Evolutionary conservation across 2,329 filamentous ascomycete genomes (phyloP).

Genomic region (Lasiodiplodia sp.): DNA sequence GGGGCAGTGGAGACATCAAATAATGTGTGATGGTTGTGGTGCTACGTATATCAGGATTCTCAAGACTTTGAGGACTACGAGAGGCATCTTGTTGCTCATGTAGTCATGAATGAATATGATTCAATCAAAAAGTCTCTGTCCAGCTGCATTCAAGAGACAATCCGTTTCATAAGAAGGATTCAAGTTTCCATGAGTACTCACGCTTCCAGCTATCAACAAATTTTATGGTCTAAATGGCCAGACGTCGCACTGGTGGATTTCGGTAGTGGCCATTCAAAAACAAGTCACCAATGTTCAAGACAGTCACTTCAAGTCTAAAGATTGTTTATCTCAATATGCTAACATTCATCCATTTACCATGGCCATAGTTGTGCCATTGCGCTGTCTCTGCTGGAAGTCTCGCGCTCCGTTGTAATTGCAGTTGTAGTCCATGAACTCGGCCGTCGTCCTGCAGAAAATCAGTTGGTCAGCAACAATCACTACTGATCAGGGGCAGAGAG

Average conservation of each 20-base stretch:
- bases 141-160: too few species aligned
- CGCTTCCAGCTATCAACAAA: too few species aligned
- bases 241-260: too few species aligned
- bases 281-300: too few species aligned
- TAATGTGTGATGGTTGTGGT: not conserved
- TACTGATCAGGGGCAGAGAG: constrained; percentile 34
- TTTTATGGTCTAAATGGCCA: too few species aligned
- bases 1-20: not conserved
- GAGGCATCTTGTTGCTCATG: not conserved
- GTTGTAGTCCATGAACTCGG: constrained; percentile 54
- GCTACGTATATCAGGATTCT: not conserved
- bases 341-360: not conserved
- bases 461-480: constrained; percentile 33
- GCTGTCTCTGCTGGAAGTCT: constrained; percentile 39
- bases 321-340: rapidly evolving
- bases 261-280: too few species aligned
- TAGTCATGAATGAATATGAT: too few species aligned
- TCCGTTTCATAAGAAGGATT: too few species aligned
- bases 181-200: too few species aligned
- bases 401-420: constrained; percentile 47
- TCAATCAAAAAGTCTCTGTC: too few species aligned
- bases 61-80: not conserved
- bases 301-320: too few species aligned
- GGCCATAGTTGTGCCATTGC: not conserved
- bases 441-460: constrained; percentile 38